phyloP scores from a whole-genome alignment of 73 alveolate genomes.

The Paraurostyla sp. region DNA sequence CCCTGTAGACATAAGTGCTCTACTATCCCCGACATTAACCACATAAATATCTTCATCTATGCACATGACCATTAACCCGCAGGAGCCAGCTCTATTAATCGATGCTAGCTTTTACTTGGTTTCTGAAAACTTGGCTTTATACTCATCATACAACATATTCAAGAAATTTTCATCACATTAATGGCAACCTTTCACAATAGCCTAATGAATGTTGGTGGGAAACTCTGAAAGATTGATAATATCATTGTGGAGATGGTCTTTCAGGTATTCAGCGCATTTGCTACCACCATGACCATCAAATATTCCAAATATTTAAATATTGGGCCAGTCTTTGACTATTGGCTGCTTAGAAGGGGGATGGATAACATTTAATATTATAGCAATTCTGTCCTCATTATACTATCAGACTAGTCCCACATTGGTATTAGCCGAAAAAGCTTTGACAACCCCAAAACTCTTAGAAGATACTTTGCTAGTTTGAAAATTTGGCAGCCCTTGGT shows the following conservation, averaged over 20 bases:
- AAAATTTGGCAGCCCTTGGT: slow-evolving; percentile 46
- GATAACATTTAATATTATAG: slow-evolving; percentile 87
- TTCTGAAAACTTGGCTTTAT: slow-evolving; percentile 39
- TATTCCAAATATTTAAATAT: slow-evolving; percentile 84
- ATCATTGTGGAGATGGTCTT: slow-evolving; percentile 85
- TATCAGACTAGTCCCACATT: slow-evolving; percentile 77
- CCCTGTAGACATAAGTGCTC: slow-evolving; percentile 88
- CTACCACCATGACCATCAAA: slow-evolving; percentile 90
- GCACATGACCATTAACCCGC: slow-evolving; percentile 91
- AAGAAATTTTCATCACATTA: slow-evolving; percentile 62
- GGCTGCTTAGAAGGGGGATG: slow-evolving; percentile 72
- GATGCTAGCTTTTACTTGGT: slow-evolving; percentile 33
- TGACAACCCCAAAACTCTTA: slow-evolving; percentile 56
- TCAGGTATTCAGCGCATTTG: slow-evolving; percentile 86
- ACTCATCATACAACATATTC: slow-evolving; percentile 47
- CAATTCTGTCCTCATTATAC: slow-evolving; percentile 90
- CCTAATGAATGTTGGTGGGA: slow-evolving; percentile 74
- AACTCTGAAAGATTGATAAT: slow-evolving; percentile 76
- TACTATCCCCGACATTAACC: slow-evolving; percentile 95
- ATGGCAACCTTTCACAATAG: slow-evolving; percentile 72
- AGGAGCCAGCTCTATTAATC: slow-evolving; percentile 87
- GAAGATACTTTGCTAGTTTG: slow-evolving; percentile 54
- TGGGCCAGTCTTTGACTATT: slow-evolving; percentile 83
- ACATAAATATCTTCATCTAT: slow-evolving; percentile 81
- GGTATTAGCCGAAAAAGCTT: slow-evolving; percentile 76